Conservation (phyloP, 441 rosid genomes). For the Corymbia citriodora region DNA sequence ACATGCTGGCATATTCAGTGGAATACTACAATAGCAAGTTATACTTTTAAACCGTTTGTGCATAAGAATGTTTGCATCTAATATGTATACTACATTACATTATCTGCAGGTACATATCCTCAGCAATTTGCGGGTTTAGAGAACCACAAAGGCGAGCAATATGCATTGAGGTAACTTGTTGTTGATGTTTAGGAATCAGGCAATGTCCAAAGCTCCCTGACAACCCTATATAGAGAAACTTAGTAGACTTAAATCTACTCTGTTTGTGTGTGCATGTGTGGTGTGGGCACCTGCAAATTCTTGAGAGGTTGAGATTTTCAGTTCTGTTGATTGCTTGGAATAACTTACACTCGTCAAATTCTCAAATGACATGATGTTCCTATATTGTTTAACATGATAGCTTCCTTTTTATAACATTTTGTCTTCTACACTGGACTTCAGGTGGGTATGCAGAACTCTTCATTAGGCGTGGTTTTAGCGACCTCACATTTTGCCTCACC, state of each 20-base stretch:
- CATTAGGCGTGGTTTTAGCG: constrained; percentile 60
- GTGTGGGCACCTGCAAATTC: not conserved
- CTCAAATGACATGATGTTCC: not conserved
- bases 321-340: not conserved
- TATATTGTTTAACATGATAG: not conserved
- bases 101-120: constrained; percentile 37
- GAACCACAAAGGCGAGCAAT: constrained; percentile 53
- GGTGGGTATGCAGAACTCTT: constrained; percentile 73
- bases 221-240: not conserved
- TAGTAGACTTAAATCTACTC: not conserved
- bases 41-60: not conserved
- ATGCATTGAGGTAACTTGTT: constrained; percentile 41
- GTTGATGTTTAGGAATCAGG: not conserved
- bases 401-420: not conserved
- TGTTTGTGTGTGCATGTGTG: not conserved
- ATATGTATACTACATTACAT: not conserved
- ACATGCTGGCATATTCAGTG: not conserved
- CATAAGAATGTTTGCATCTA: not conserved
- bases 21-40: not conserved
- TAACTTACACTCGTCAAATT: not conserved
- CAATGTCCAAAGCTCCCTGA: not conserved
- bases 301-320: not conserved
- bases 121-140: constrained; percentile 36
- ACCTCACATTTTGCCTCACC: constrained; percentile 60
- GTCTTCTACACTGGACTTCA: constrained; percentile 5